Base-by-base conservation (phyloP, 768 basidiomycete species). In the Hirschioporus abietinus region DNA sequence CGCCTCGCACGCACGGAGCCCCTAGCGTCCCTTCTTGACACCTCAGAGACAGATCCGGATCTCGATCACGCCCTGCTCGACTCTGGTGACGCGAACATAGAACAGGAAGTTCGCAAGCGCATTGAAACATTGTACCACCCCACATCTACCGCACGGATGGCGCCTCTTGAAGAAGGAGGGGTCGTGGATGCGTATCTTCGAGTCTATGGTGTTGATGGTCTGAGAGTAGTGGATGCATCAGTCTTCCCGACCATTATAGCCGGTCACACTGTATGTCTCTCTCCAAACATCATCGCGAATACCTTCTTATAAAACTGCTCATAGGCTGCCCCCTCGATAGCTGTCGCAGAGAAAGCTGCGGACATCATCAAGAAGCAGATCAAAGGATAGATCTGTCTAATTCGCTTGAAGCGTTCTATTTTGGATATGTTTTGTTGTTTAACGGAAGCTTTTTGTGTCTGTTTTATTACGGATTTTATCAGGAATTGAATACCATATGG, bases 151-250 rank as follows among this genome's bases (percentile, higher is more conserved):
- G 81, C 73, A 70, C 76, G 72, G 70, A 78, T 75, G 83, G 78
- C 74, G 20, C 81, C 71, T 64, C 69, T 66, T 35, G 71, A 60
- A 52, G 74, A 78, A 24, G 77, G 73, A 5, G 80, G 83, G 7
- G 83, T 83, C 0, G 75, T 85, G 63, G 82, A 84, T 62, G 36
- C 82, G 26, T 69, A 73, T 63, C 66, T 85, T 66, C 68, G 73
- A 25, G 83, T 86, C 52, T 75, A 82, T 57, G 84, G 83, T 4
- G 70, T 77, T 6, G 70, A 72, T 63, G 76, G 78, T 62, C 75
- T 85, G 61, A 67, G 84, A 20, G 76, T 86, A 17, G 82, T 75
- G 20, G 84, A 85, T 68, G 83, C 82, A 59, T 80, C 78, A 12
- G 70, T 84, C 26, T 79, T 79, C 66, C 82, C 84, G 58, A 78